Base-by-base conservation (phyloP, 2,329 filamentous ascomycete genomes). In the Dactylonectria macrodidyma region DNA sequence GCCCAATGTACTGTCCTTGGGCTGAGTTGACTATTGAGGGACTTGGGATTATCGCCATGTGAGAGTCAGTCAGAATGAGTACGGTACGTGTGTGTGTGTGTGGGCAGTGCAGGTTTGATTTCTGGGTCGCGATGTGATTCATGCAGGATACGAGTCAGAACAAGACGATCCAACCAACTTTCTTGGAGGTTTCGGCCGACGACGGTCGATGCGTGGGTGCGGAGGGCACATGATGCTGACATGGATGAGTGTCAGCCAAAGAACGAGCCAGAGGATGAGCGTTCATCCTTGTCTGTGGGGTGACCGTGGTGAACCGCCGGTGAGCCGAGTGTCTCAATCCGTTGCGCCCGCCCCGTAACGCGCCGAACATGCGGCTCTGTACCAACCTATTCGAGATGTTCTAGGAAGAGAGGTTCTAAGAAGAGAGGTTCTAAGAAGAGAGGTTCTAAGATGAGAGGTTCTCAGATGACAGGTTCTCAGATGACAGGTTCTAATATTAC, bases 71-170 rank as follows among this genome's bases (percentile, higher is more conserved):
- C 19, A 30, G 26, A 30, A 7, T 30, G 26, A 30, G 14, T n/a
- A 5, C 6, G 14, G 41, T 44, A 8, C 10, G 54, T 55, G 57
- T 16, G 36, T 34, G 55, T 60, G 44, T 62, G 64, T 62, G 68
- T 65, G 55, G 59, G 65, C 50, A 65, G 65, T 36, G 51, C 44
- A 44, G 48, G 33, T 62, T 55, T 52, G 52, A 19, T 65, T 71
- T 68, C 68, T 65, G 64, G 65, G 62, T 61, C 60, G 26, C 46
- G 65, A 64, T 67, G 71, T 73, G 73, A 75, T 75, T 73, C 72
- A 74, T 75, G 73, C 73, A 74, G 22, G 65, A 59, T 73, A 73
- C 70, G 73, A 75, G 70, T 75, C 73, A 69, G 60, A 60, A 44
- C 48, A 48, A 48, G 30, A 64, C 50, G 59, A 58, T 48, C 36